A percentile compares a stretch with the other conserved stretches of the same genome.
Conservation (phyloP, 352 stramenopile species). For the Globisporangium okanoganense region DNA sequence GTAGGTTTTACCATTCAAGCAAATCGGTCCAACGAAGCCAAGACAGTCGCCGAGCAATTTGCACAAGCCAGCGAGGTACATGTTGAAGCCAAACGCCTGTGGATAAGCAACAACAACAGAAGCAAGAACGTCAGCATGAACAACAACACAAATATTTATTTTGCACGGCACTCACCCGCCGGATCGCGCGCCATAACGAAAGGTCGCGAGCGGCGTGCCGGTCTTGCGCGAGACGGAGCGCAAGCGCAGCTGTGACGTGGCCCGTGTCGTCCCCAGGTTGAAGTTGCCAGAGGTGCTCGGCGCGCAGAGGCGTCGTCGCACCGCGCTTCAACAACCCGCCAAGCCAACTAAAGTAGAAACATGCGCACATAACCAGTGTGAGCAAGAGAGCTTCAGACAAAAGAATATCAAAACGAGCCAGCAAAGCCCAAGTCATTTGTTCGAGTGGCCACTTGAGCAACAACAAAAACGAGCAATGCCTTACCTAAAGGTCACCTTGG, state of each 20-base stretch:
- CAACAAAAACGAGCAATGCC: too few species aligned
- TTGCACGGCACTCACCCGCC: conserved; percentile 21
- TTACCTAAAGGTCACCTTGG: conserved; percentile 16
- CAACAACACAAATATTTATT: too few species aligned
- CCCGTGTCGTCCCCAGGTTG: conserved; percentile 25
- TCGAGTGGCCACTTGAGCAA: too few species aligned
- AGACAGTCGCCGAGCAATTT: conserved; percentile 92
- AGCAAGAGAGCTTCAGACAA: too few species aligned
- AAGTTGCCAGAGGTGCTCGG: conserved; percentile 39
- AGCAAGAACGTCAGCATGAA: not conserved
- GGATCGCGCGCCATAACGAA: conserved; percentile 45
- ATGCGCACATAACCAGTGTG: too few species aligned
- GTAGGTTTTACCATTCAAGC: conserved; percentile 43
- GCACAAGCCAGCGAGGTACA: conserved; percentile 83
- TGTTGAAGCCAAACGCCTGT: conserved; percentile 85
- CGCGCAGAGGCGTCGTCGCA: conserved; percentile 30
- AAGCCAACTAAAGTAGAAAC: conserved; percentile 50
- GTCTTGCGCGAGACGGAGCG: conserved; percentile 24
- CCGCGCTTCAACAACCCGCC: conserved; percentile 31
- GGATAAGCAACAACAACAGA: conserved; percentile 11
- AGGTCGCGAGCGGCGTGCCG: conserved; percentile 23
- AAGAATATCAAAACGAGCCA: too few species aligned
- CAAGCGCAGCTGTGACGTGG: conserved; percentile 9
- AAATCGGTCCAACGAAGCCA: conserved; percentile 88
- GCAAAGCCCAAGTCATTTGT: too few species aligned